These are phyloP conservation scores for Peronospora belbahrii DNA, from an alignment of 352 stramenopile genomes.

Conservation along the genomic window DNA sequence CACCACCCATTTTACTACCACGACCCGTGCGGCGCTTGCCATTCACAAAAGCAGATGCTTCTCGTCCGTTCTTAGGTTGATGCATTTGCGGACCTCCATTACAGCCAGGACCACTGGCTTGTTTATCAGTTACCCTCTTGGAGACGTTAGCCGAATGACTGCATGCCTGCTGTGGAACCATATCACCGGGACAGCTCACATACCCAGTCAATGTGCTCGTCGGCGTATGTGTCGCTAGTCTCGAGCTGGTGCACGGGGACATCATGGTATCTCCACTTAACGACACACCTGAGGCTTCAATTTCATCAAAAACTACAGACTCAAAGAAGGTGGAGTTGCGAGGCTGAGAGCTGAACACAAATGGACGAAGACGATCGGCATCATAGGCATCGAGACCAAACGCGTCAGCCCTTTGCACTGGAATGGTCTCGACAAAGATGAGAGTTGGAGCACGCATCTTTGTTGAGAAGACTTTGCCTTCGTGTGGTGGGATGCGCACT, in stretches of 20 bases:
- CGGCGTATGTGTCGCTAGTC: conserved; percentile 17
- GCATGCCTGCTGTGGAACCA: conserved; percentile 3
- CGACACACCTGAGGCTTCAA: conserved; percentile 27
- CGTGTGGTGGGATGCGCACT: conserved; percentile 54
- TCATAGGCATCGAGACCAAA: conserved; percentile 26
- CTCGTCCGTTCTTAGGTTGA: conserved; percentile 9
- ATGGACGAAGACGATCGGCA: conserved; percentile 37
- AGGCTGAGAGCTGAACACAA: conserved; percentile 41
- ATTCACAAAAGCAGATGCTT: conserved; percentile 2
- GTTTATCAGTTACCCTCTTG: conserved; percentile 5
- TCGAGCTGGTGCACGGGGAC: conserved; percentile 24
- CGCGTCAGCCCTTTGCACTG: conserved; percentile 35
- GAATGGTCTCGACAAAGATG: conserved; percentile 67
- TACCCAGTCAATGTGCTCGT: conserved; percentile 5
- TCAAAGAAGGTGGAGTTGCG: conserved; percentile 65
- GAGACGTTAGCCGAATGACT: not conserved
- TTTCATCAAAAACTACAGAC: conserved; percentile 26
- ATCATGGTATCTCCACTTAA: conserved; percentile 17
- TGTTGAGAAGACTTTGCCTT: conserved; percentile 82
- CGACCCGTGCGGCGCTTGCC: conserved; percentile 14
- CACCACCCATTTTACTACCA: conserved; percentile 21
- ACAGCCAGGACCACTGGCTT: conserved; percentile 2
- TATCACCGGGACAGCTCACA: conserved; percentile 9
- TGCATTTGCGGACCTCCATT: conserved; percentile 15
- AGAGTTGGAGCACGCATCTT: conserved; percentile 77